These are phyloP conservation scores for Aspergillus sp. DNA, from an alignment of 2,329 filamentous ascomycete species.

Conservation along the genomic window DNA sequence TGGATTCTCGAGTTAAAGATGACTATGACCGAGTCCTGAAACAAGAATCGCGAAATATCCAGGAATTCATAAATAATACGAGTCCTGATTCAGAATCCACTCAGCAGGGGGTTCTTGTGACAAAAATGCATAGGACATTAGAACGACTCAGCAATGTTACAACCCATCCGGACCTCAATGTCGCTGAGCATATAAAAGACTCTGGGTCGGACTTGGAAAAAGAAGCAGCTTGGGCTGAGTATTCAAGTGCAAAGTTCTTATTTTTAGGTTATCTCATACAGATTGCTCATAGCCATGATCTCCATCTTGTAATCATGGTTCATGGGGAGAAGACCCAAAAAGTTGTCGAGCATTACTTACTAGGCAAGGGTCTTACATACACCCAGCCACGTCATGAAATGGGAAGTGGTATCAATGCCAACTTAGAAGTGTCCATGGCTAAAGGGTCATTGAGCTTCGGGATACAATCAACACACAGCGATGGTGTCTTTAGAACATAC, in stretches of 20 bases:
- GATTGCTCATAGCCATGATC: conserved; percentile 24
- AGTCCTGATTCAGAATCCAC: conserved; percentile 7
- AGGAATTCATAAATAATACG: conserved; percentile 21
- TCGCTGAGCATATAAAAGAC: conserved; percentile 32
- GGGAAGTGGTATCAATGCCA: conserved; percentile 16
- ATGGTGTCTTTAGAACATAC: conserved; percentile 26
- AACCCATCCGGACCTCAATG: conserved; percentile 42
- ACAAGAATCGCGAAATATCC: conserved; percentile 23
- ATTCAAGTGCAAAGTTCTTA: conserved; percentile 43
- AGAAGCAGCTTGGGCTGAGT: conserved; percentile 42
- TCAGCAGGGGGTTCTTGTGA: conserved; percentile 20
- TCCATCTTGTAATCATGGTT: conserved; percentile 37
- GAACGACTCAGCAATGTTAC: conserved; percentile 37
- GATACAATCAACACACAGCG: conserved; percentile 26
- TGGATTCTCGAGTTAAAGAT: conserved; percentile 41
- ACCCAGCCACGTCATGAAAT: conserved; percentile 27
- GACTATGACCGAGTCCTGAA: conserved; percentile 34
- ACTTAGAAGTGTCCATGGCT: conserved; percentile 31
- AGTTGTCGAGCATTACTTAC: conserved; percentile 39
- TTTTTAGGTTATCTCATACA: conserved; percentile 41
- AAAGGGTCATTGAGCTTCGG: conserved; percentile 33
- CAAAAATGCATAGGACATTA: conserved; percentile 30
- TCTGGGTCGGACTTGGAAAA: conserved; percentile 28
- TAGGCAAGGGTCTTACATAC: conserved; percentile 35
- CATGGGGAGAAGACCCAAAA: conserved; percentile 30